phyloP scores from a whole-genome alignment of 306 rosid species.

The Quercus alba region DNA sequence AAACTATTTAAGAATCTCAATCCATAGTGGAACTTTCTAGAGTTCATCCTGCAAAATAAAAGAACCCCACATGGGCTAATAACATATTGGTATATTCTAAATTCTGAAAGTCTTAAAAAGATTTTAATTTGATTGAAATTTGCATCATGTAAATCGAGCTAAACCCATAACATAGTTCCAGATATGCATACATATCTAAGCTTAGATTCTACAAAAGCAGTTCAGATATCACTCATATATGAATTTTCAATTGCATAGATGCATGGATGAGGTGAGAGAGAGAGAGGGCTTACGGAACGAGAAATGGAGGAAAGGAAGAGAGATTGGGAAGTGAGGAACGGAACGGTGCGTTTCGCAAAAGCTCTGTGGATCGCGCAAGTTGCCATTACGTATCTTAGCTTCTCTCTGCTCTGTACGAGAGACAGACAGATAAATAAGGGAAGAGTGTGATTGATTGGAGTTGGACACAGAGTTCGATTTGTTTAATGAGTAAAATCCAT shows the following conservation, averaged over 20 bases:
- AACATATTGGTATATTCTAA: too few species aligned
- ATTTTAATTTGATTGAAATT: neutral
- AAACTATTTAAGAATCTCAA: too few species aligned
- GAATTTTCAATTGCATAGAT: neutral
- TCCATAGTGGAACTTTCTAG: too few species aligned
- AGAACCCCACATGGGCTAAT: too few species aligned
- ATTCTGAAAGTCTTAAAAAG: too few species aligned
- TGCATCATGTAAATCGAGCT: neutral
- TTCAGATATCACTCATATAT: neutral
- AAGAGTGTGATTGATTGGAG: too few species aligned
- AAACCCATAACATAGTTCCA: neutral
- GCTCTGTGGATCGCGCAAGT: constrained; percentile 39
- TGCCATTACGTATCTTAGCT: constrained; percentile 42
- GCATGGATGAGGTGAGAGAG: neutral
- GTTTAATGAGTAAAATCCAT: too few species aligned
- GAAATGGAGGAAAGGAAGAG: constrained; percentile 21
- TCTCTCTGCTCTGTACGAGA: neutral
- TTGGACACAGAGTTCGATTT: too few species aligned
- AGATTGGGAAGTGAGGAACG: constrained; percentile 21
- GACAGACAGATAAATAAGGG: too few species aligned
- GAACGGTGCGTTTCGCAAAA: constrained; percentile 40
- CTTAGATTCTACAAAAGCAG: neutral
- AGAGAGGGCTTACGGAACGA: constrained; percentile 47
- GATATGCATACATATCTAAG: neutral
- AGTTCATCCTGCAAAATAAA: too few species aligned